Conservation (phyloP, 1,284 basidiomycete genomes). For the Lentinus polychrous region DNA sequence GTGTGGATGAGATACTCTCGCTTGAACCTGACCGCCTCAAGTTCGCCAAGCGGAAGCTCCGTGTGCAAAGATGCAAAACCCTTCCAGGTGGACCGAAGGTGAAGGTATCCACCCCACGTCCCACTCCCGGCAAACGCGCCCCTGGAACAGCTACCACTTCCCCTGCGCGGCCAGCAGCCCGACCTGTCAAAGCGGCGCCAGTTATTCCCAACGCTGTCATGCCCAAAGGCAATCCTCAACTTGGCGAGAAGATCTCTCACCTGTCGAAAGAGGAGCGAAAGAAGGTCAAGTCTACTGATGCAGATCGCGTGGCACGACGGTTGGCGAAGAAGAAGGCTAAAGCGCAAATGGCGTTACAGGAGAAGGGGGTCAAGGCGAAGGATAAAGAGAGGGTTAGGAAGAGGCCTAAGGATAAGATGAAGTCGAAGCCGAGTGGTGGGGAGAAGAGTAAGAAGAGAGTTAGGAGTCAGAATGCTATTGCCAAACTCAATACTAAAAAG, state of each 20-base stretch:
- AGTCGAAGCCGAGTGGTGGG: slow-evolving; percentile 13
- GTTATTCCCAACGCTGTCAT: slow-evolving; percentile 26
- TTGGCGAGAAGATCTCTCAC: slow-evolving; percentile 71
- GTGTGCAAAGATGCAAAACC: slow-evolving; percentile 81
- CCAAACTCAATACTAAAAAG: slow-evolving; percentile 56
- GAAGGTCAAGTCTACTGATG: slow-evolving; percentile 68
- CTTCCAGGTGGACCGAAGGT: slow-evolving; percentile 31
- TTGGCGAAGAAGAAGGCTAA: slow-evolving; percentile 85
- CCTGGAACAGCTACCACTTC: slow-evolving; percentile 6
- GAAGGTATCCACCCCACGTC: slow-evolving; percentile 11
- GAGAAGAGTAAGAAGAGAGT: slow-evolving; percentile 43
- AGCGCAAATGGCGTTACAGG: slow-evolving; percentile 44
- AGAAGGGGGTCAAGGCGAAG: slow-evolving; percentile 33
- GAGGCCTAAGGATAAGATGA: slow-evolving; percentile 31
- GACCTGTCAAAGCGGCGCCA: slow-evolving; percentile 1
- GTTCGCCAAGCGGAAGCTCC: slow-evolving; percentile 84
- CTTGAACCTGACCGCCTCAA: slow-evolving; percentile 71
- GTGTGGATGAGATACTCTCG: slow-evolving; percentile 84
- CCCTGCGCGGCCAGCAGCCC: neutral
- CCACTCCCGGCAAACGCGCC: slow-evolving; percentile 10
- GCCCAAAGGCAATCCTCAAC: slow-evolving; percentile 73
- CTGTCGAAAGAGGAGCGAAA: slow-evolving; percentile 86
- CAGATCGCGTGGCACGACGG: slow-evolving; percentile 74
- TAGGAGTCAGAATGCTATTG: slow-evolving; percentile 48
- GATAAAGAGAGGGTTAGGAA: slow-evolving; percentile 44